Percentiles rank a stretch among this genome's conserved stretches.
These are phyloP conservation scores for Fraxinus quadrangulata DNA, from an alignment of 257 asterid genomes.

Conservation along the genomic window DNA sequence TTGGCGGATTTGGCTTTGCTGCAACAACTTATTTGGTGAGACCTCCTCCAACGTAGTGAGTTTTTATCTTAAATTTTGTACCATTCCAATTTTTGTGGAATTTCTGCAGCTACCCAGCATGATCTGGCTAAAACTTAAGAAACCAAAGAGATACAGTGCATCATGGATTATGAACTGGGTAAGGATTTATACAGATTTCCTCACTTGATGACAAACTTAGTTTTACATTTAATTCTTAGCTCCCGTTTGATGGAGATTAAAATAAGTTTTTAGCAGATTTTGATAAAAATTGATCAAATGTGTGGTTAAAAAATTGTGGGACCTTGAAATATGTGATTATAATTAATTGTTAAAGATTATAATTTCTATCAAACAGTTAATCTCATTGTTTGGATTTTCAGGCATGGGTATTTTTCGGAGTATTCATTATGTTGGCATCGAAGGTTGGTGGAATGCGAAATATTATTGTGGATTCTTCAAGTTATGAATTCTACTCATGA, in stretches of 20 bases:
- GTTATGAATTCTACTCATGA: conserved; percentile 71
- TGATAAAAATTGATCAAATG: too few relatives aligned
- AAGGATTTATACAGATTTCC: conserved; percentile 19
- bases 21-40: conserved; percentile 62
- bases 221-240: background rate
- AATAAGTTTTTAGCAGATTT: too few relatives aligned
- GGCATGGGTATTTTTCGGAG: conserved; percentile 60
- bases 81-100: background rate
- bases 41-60: background rate
- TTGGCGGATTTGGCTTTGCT: conserved; percentile 68
- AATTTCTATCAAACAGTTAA: background rate
- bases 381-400: conserved; percentile 16
- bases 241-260: too few relatives aligned
- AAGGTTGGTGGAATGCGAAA: conserved; percentile 82
- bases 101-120: conserved; percentile 53
- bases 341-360: too few relatives aligned
- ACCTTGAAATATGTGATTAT: too few relatives aligned
- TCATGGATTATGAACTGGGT: conserved; percentile 66
- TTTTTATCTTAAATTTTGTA: background rate
- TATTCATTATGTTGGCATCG: conserved; percentile 78
- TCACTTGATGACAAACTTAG: background rate
- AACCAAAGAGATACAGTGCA: conserved; percentile 46
- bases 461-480: conserved; percentile 69
- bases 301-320: too few relatives aligned
- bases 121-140: conserved; percentile 54